Percentiles rank a stretch among this genome's conserved stretches.
These are phyloP conservation scores for Thermomucor indicae-seudaticae DNA, from an alignment of 371 early-diverging fungal genomes.

Conservation along the genomic window DNA sequence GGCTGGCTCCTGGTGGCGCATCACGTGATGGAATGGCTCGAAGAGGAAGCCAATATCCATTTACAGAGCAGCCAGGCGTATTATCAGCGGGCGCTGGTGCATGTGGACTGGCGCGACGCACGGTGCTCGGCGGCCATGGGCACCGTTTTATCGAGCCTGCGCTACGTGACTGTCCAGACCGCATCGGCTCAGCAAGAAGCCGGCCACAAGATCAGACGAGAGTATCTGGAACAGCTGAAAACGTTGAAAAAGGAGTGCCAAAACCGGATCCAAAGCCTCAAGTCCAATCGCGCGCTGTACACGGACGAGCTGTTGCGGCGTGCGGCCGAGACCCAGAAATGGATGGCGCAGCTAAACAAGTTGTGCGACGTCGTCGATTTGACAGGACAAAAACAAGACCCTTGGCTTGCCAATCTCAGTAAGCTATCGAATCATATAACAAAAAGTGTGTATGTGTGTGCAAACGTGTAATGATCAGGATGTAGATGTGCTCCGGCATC, in stretches of 20 bases:
- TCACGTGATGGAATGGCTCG: constrained; percentile 24
- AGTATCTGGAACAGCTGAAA: constrained; percentile 19
- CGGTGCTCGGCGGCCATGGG: constrained; percentile 3
- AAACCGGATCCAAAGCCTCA: constrained; percentile 18
- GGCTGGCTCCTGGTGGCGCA: constrained; percentile 23
- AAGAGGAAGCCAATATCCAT: constrained; percentile 23
- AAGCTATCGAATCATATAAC: constrained; percentile 8
- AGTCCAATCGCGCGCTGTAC: constrained; percentile 11
- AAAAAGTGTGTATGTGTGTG: background rate
- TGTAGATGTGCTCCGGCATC: constrained; percentile 28
- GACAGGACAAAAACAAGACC: constrained; percentile 21
- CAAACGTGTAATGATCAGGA: background rate
- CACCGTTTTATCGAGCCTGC: constrained; percentile 18
- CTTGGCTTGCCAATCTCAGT: constrained; percentile 40
- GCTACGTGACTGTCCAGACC: constrained; percentile 17
- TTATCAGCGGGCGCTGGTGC: constrained; percentile 19
- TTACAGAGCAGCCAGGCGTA: constrained; percentile 25
- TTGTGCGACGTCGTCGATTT: constrained; percentile 26
- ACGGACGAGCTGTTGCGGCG: constrained; percentile 29
- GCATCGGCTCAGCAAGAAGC: constrained; percentile 26
- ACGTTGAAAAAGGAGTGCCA: constrained; percentile 25
- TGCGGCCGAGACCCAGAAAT: constrained; percentile 29
- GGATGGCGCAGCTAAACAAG: constrained; percentile 20
- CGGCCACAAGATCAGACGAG: constrained; percentile 8
- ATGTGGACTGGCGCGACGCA: constrained; percentile 12